These are phyloP conservation scores for Recurvomyces mirabilis DNA, from an alignment of 495 filamentous ascomycete genomes.

Conservation along the genomic window DNA sequence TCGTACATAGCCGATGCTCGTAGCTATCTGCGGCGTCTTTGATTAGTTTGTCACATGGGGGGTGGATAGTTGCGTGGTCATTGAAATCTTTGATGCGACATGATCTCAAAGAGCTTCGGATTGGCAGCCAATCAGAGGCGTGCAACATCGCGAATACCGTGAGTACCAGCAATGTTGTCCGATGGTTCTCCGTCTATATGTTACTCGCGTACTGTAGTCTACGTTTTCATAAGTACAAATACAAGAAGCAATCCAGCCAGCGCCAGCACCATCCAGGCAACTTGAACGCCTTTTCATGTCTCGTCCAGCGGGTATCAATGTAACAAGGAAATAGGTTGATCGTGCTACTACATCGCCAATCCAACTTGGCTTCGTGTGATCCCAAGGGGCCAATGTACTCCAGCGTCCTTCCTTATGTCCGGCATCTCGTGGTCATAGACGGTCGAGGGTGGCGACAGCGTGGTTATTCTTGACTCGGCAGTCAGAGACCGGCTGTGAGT, in stretches of 20 bases:
- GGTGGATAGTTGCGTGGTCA: too few relatives aligned
- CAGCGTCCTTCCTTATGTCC: not conserved
- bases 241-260: not conserved
- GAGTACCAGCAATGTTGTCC: too few relatives aligned
- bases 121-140: too few relatives aligned
- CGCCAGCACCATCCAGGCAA: not conserved
- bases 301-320: conserved; percentile 8
- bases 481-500: conserved; percentile 16
- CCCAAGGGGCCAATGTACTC: conserved; percentile 3
- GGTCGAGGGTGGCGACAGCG: conserved; percentile 5
- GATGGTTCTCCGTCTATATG: too few relatives aligned
- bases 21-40: too few relatives aligned
- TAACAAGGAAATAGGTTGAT: not conserved
- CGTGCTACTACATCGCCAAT: conserved; percentile 2
- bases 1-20: too few relatives aligned
- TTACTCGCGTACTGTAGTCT: not conserved
- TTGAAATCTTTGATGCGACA: too few relatives aligned
- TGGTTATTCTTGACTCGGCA: conserved; percentile 13
- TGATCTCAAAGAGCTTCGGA: too few relatives aligned
- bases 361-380: conserved; percentile 10
- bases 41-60: too few relatives aligned
- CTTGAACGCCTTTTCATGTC: conserved; percentile 1
- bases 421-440: not conserved
- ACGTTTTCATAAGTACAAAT: conserved; percentile 1
- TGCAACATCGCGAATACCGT: too few relatives aligned